phyloP scores from a whole-genome alignment of 257 asterid species.

The Orobanche coerulescens region DNA sequence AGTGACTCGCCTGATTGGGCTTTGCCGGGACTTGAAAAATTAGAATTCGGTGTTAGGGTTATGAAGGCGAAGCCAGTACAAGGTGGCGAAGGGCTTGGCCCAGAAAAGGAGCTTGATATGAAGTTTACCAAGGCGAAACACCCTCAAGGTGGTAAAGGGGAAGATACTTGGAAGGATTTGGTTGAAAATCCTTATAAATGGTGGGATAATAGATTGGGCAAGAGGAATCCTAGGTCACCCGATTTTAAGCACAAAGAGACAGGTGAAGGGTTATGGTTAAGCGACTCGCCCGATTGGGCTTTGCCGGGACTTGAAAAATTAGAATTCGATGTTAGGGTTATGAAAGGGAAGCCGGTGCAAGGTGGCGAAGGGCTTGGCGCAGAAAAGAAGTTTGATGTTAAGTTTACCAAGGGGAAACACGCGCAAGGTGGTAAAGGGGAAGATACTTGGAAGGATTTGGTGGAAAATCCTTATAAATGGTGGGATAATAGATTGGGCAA shows the following conservation, averaged over 20 bases:
- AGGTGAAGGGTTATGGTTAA: conserved; percentile 43
- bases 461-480: conserved; percentile 47
- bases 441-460: conserved; percentile 50
- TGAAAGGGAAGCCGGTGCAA: conserved; percentile 11
- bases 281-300: conserved; percentile 42
- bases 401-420: background rate
- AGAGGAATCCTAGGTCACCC: conserved; percentile 31
- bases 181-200: conserved; percentile 45
- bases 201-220: conserved; percentile 48
- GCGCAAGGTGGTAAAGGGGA: conserved; percentile 24
- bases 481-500: conserved; percentile 46
- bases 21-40: conserved; percentile 32
- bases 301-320: conserved; percentile 36
- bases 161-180: conserved; percentile 48
- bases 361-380: background rate
- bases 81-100: background rate
- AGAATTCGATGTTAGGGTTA: conserved; percentile 38
- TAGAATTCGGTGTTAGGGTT: conserved; percentile 40
- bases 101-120: conserved; percentile 28
- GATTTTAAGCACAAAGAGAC: conserved; percentile 50
- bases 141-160: conserved; percentile 22
- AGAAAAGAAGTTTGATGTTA: conserved; percentile 29
- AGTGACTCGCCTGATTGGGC: conserved; percentile 55
- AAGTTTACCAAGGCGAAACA: background rate
- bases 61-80: conserved; percentile 12